phyloP scores from a whole-genome alignment of 1,284 basidiomycete species.

The Inonotus hispidus region DNA sequence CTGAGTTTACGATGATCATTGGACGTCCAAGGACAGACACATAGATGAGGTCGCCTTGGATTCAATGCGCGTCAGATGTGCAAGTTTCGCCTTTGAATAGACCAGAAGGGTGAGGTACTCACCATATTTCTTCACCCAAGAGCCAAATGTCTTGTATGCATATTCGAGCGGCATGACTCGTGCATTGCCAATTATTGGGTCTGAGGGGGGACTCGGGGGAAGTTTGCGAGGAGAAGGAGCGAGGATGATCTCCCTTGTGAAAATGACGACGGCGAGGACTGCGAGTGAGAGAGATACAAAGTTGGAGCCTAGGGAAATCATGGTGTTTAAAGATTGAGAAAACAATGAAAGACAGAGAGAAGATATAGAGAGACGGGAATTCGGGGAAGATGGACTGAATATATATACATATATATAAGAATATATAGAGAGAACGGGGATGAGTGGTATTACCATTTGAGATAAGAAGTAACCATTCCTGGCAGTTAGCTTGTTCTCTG shows the following conservation, averaged over 20 bases:
- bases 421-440: not conserved
- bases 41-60: slow-evolving; percentile 27
- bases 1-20: slow-evolving; percentile 34
- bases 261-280: slow-evolving; percentile 1
- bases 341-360: not conserved
- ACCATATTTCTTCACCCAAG: slow-evolving; percentile 31
- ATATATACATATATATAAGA: not conserved
- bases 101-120: not conserved
- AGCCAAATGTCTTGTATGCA: slow-evolving; percentile 28
- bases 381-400: not conserved
- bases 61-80: not conserved
- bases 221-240: not conserved
- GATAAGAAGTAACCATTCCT: not conserved
- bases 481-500: not conserved
- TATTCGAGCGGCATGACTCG: slow-evolving; percentile 27
- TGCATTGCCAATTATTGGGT: slow-evolving; percentile 32
- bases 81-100: not conserved
- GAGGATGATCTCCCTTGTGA: not conserved
- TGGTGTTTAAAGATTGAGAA: not conserved
- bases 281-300: not conserved
- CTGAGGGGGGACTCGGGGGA: slow-evolving; percentile 31
- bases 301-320: not conserved
- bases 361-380: not conserved
- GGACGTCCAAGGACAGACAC: slow-evolving; percentile 30
- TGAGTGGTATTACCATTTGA: not conserved